These are phyloP conservation scores for Blastobotrys niveus DNA, from an alignment of 1,139 yeast genomes.

Conservation along the genomic window DNA sequence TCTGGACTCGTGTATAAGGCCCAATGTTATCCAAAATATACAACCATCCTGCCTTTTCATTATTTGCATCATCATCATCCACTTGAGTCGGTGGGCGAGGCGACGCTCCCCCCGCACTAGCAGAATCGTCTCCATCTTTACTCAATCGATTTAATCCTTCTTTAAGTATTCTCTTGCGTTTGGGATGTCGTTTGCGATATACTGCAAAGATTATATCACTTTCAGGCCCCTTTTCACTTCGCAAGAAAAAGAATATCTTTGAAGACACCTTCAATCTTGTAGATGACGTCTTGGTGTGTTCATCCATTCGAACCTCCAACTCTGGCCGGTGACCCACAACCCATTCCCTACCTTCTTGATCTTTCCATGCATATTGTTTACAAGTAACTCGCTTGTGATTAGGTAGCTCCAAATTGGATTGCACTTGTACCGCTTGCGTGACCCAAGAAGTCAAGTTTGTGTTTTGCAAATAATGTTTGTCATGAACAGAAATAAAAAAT, in stretches of 20 bases:
- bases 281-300: background rate
- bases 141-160: slow-evolving; percentile 12
- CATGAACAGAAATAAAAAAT: slow-evolving; percentile 5
- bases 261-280: slow-evolving; percentile 12
- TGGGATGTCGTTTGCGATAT: slow-evolving; percentile 19
- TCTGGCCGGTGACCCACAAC: slow-evolving; percentile 18
- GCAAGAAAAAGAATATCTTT: slow-evolving; percentile 17
- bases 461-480: background rate
- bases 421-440: slow-evolving; percentile 11
- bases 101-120: too few relatives aligned
- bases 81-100: slow-evolving; percentile 6
- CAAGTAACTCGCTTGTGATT: slow-evolving; percentile 13
- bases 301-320: slow-evolving; percentile 4
- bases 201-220: slow-evolving; percentile 17
- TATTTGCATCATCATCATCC: slow-evolving; percentile 23
- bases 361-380: slow-evolving; percentile 15
- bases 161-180: slow-evolving; percentile 17
- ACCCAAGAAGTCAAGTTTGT: slow-evolving; percentile 8
- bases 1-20: slow-evolving; percentile 6
- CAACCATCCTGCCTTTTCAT: slow-evolving; percentile 27
- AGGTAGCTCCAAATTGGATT: slow-evolving; percentile 7
- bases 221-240: slow-evolving; percentile 13
- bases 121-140: slow-evolving; percentile 8
- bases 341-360: slow-evolving; percentile 16
- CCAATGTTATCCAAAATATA: slow-evolving; percentile 20